phyloP scores from a whole-genome alignment of 2,329 filamentous ascomycete species.

The Pseudocercospora eumusae region DNA sequence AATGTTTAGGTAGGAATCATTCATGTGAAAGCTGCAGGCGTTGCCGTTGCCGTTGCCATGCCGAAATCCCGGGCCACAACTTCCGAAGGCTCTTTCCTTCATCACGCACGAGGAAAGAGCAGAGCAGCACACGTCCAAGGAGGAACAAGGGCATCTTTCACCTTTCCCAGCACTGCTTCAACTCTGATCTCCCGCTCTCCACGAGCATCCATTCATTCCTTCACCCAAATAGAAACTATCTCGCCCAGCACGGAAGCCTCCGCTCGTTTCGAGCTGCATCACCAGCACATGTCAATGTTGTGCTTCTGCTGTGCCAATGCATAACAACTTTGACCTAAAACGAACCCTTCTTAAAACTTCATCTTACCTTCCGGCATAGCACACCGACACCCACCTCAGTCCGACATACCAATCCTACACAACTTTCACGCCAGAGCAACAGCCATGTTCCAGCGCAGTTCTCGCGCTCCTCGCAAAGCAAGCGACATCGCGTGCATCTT shows the following conservation, averaged over 20 bases:
- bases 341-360: background rate
- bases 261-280: background rate
- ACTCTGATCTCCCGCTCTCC: background rate
- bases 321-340: background rate
- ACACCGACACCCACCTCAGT: background rate
- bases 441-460: conserved; percentile 41
- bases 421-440: background rate
- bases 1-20: background rate
- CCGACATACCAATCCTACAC: background rate
- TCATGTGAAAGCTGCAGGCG: background rate
- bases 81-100: conserved; percentile 20
- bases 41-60: no score
- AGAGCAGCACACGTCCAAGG: background rate
- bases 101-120: conserved; percentile 12
- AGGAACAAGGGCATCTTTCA: background rate
- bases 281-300: background rate
- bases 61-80: background rate
- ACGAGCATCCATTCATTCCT: conserved; percentile 7
- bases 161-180: background rate
- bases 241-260: background rate
- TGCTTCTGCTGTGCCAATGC: background rate
- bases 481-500: conserved; percentile 73
- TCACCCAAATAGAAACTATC: background rate
- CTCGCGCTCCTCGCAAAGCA: conserved; percentile 35
- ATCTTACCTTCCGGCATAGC: conserved; percentile 3